Evolutionary conservation across 2,329 filamentous ascomycete species (phyloP).

Genomic region (Monilinia laxa): DNA sequence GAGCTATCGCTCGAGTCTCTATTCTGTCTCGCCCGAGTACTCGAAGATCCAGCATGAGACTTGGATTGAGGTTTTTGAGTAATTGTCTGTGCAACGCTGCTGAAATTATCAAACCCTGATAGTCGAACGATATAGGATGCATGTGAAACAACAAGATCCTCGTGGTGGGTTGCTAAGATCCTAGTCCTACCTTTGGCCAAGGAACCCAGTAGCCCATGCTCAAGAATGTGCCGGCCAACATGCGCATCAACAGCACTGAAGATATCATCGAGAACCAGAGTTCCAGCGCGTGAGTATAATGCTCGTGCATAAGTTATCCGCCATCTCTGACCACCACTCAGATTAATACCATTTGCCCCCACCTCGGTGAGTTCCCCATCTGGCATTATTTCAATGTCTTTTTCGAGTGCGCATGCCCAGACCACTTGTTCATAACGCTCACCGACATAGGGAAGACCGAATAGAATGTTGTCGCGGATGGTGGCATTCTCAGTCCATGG

Average conservation of each 20-base stretch:
- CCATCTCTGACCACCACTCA: slow-evolving; percentile 83
- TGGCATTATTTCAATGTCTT: slow-evolving; percentile 72
- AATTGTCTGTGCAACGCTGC: too few species aligned
- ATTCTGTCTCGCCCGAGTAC: too few species aligned
- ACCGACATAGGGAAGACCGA: slow-evolving; percentile 68
- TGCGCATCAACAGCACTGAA: slow-evolving; percentile 80
- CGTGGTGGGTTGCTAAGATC: slow-evolving; percentile 79
- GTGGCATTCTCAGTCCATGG: slow-evolving; percentile 84
- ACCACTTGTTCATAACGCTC: slow-evolving; percentile 70
- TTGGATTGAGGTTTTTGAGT: too few species aligned
- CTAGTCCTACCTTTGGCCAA: slow-evolving; percentile 68
- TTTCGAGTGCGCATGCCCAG: slow-evolving; percentile 69
- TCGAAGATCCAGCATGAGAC: too few species aligned
- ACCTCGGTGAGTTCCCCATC: slow-evolving; percentile 80
- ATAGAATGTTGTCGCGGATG: slow-evolving; percentile 75
- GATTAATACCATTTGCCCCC: slow-evolving; percentile 79
- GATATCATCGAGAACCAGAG: slow-evolving; percentile 80
- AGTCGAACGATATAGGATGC: too few species aligned
- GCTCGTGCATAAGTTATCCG: slow-evolving; percentile 76
- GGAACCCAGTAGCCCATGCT: slow-evolving; percentile 70
- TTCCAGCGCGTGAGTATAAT: slow-evolving; percentile 73
- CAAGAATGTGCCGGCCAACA: slow-evolving; percentile 75
- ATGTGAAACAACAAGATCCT: neutral
- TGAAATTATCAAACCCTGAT: too few species aligned
- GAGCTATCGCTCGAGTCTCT: too few species aligned